Base-by-base conservation (phyloP, 176 grass and related monocot species). In the Poa annua region DNA sequence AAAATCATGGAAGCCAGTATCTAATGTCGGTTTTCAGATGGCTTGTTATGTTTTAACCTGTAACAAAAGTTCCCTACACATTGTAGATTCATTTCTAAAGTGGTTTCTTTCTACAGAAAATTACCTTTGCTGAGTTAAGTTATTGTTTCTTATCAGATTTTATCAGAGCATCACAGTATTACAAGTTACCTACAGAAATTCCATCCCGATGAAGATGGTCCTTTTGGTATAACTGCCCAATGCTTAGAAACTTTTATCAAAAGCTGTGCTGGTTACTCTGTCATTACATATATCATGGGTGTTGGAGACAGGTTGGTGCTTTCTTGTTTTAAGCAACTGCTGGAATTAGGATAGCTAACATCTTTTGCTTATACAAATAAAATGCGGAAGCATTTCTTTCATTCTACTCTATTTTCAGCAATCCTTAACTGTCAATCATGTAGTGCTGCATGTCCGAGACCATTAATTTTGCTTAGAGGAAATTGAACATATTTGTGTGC, bases 241-340 rank as follows among this genome's bases (percentile, higher is more conserved):
- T 98, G 92, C 52, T 90, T 98, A 56, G 96, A 98, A 86, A 93
- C 87, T 70, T 95, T 91, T 83, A 98, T 95, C 62, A 93, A 98
- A 85, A 93, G 91, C 50, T 98, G 91, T 61, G 92, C 92, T 17
- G 96, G 96, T 32, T 98, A 98, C 79, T 98, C 92, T 83, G 92
- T 95, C 83, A 95, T 97, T 80, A 95, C 96, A 66, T 98, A 93
- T 83, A 93, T 98, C 82, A 80, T 95, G 88, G 92, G 96, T 29
- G 91, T 95, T 83, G 89, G 96, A 73, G 89, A 98, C 79, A 93
- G 96, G 89, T 93, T 67, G 7, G 82, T 35, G 8, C 15, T 26
- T 85, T 79, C 36, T 84, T 55, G 19, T 65, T 74, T 56, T 34
- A 60, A 71, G n/a, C 81, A 77, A 24, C 65, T 36, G 24, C 77